Evolutionary conservation across 257 asterid genomes (phyloP).

Genomic region (Petunia secreta): DNA sequence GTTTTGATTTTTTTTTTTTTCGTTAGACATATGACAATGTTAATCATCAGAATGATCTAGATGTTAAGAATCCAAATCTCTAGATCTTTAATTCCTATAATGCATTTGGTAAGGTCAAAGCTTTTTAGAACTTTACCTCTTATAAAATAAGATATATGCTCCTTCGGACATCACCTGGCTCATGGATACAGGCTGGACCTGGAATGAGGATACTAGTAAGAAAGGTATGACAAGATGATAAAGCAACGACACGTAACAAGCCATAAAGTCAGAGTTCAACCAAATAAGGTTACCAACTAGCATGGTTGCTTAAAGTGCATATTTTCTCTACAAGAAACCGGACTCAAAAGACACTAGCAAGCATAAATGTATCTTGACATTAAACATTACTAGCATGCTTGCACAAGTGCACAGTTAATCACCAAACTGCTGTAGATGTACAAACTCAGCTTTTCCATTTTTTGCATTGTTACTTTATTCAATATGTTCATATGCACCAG

Average conservation of each 20-base stretch:
- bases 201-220: conserved; percentile 28
- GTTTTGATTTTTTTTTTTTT: too few relatives aligned
- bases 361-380: not conserved
- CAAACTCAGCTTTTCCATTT: conserved; percentile 3
- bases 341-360: not conserved
- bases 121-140: conserved; percentile 53
- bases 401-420: not conserved
- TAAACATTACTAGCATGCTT: not conserved
- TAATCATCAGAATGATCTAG: too few relatives aligned
- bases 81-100: not conserved
- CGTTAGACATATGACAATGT: too few relatives aligned
- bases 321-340: conserved; percentile 17
- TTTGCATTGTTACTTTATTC: not conserved
- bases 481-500: conserved; percentile 3
- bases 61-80: not conserved
- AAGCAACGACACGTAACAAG: not conserved
- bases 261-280: not conserved
- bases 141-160: conserved; percentile 86
- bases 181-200: conserved; percentile 74
- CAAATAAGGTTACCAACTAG: not conserved
- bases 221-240: conserved; percentile 4
- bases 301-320: not conserved
- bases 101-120: not conserved
- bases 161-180: conserved; percentile 82
- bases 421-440: not conserved